These are phyloP conservation scores for Boletus fagicola DNA, from an alignment of 768 basidiomycete species.

Conservation along the genomic window DNA sequence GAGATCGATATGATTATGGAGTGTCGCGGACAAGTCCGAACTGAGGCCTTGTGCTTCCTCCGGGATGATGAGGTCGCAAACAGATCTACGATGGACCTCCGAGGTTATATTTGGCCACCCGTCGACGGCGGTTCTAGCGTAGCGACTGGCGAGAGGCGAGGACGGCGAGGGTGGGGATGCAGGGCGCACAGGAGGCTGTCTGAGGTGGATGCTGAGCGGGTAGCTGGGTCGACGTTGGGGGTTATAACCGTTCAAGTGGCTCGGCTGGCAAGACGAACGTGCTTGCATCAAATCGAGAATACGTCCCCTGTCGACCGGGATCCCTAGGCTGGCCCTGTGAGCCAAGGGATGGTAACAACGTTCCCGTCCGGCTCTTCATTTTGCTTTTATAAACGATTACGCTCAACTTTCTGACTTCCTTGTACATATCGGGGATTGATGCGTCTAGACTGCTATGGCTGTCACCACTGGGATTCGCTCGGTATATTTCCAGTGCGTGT, in stretches of 20 bases:
- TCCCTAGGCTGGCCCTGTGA: conserved; percentile 5
- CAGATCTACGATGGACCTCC: conserved; percentile 17
- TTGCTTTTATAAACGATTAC: conserved; percentile 33
- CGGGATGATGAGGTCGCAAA: conserved; percentile 33
- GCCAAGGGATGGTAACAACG: conserved; percentile 13
- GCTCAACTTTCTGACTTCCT: conserved; percentile 18
- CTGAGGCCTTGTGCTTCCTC: conserved; percentile 24
- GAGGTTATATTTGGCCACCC: neutral
- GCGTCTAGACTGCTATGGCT: conserved; percentile 12
- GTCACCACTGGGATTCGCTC: conserved; percentile 25
- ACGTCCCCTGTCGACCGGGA: conserved; percentile 11
- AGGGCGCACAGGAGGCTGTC: conserved; percentile 1
- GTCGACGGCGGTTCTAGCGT: conserved; percentile 5
- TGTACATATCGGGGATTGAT: conserved; percentile 32
- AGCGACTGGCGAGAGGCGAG: conserved; percentile 24
- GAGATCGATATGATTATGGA: conserved; percentile 35
- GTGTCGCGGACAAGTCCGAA: conserved; percentile 36
- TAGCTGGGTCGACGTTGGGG: conserved; percentile 17
- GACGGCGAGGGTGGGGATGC: conserved; percentile 13
- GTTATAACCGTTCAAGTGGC: conserved; percentile 20
- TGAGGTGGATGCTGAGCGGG: conserved; percentile 12
- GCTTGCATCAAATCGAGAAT: conserved; percentile 31
- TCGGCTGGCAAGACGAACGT: conserved; percentile 33
- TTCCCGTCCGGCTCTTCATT: conserved; percentile 7
- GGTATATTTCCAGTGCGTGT: conserved; percentile 18